Conservation (phyloP, 495 filamentous ascomycete genomes). For the Aspergillus coremiiformis region DNA sequence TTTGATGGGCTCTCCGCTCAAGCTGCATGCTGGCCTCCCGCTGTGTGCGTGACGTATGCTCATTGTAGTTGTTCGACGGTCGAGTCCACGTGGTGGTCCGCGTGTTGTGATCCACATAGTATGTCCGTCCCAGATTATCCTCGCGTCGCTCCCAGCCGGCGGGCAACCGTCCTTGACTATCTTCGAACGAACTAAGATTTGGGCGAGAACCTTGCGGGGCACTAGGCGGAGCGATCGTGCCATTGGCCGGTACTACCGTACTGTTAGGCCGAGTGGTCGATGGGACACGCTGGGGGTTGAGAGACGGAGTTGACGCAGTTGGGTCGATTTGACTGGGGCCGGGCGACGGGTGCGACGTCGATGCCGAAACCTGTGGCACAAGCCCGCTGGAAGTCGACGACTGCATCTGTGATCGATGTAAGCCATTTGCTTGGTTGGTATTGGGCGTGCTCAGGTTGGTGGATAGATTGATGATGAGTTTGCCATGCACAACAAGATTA, state of each 20-base stretch:
- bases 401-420: constrained; percentile 31
- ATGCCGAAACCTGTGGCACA: constrained; percentile 30
- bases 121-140: constrained; percentile 94
- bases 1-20: constrained; percentile 88
- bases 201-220: constrained; percentile 30
- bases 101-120: constrained; percentile 98
- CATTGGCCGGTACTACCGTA: constrained; percentile 23
- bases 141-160: constrained; percentile 94
- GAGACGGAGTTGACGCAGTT: constrained; percentile 29
- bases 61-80: constrained; percentile 73
- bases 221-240: constrained; percentile 38
- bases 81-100: constrained; percentile 93
- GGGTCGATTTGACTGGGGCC: constrained; percentile 29
- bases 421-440: constrained; percentile 34
- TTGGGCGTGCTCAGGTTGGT: constrained; percentile 67
- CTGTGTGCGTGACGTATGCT: constrained; percentile 66
- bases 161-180: constrained; percentile 84
- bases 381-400: constrained; percentile 36
- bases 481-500: constrained; percentile 94
- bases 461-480: constrained; percentile 91
- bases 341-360: constrained; percentile 21
- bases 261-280: constrained; percentile 29
- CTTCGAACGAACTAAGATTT: constrained; percentile 88
- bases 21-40: constrained; percentile 83
- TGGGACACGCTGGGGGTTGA: constrained; percentile 35